phyloP scores from a whole-genome alignment of 2,329 filamentous ascomycete species.

The Amphichorda felina region DNA sequence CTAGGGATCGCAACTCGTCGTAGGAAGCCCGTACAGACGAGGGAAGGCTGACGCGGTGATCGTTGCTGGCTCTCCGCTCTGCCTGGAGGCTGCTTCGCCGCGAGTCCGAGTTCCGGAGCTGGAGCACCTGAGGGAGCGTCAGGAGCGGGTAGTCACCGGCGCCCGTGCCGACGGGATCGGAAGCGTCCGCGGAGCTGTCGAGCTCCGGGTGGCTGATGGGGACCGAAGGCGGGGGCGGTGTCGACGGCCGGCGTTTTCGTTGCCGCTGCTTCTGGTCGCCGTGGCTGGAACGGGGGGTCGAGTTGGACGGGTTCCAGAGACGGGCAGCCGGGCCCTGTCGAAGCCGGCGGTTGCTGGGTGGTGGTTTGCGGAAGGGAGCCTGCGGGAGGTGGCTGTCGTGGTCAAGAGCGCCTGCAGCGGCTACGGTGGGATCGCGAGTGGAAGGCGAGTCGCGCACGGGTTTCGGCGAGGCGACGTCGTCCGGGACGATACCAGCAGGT shows the following conservation, averaged over 20 bases:
- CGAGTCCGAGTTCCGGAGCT: constrained; percentile 25
- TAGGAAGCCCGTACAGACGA: constrained; percentile 39
- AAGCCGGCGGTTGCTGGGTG: constrained; percentile 15
- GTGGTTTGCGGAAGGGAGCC: constrained; percentile 29
- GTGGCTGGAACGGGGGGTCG: constrained; percentile 31
- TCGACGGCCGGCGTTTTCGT: constrained; percentile 35
- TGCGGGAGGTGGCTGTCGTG: neutral
- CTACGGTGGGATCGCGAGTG: too few species aligned
- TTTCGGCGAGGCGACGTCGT: too few species aligned
- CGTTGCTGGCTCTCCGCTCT: constrained; percentile 30
- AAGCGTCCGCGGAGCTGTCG: constrained; percentile 20
- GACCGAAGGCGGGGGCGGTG: constrained; percentile 38
- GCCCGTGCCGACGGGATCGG: constrained; percentile 23
- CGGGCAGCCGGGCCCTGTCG: constrained; percentile 33
- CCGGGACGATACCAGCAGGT: neutral
- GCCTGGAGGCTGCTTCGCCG: constrained; percentile 38
- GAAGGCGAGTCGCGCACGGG: too few species aligned
- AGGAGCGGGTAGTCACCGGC: constrained; percentile 39
- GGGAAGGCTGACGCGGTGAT: constrained; percentile 41
- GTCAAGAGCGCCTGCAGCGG: neutral
- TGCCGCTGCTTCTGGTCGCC: constrained; percentile 12
- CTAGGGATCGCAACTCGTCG: constrained; percentile 32
- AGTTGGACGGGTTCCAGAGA: constrained; percentile 51
- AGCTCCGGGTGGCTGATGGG: constrained; percentile 34
- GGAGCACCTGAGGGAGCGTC: constrained; percentile 35